These are phyloP conservation scores for Rhododendron ferrugineum DNA, from an alignment of 148 eudicot species.

Conservation along the genomic window DNA sequence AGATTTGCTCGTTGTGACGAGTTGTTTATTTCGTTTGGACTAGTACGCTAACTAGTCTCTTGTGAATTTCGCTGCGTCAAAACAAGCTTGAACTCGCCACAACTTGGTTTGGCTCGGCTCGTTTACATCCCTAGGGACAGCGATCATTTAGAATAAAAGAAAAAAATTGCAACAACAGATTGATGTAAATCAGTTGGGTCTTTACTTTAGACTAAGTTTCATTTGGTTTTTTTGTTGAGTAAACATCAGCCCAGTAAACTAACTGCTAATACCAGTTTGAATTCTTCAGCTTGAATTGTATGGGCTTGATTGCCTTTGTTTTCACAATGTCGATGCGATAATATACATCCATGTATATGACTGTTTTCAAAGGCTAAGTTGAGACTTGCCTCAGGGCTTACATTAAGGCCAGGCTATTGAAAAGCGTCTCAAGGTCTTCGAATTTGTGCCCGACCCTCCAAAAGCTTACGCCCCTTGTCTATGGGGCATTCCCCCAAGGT, in stretches of 20 bases:
- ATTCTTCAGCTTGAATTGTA: not conserved
- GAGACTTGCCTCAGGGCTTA: not conserved
- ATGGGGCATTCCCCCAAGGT: not conserved
- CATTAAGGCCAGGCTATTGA: not conserved
- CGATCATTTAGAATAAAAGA: not conserved
- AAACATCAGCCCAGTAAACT: not conserved
- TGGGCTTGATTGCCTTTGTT: not conserved
- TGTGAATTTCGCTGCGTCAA: no score
- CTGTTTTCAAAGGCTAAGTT: not conserved
- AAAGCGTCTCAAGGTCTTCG: not conserved
- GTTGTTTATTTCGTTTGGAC: no score
- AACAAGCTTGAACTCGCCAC: no score
- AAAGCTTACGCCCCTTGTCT: not conserved
- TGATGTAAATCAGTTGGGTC: not conserved
- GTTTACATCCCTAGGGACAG: not conserved
- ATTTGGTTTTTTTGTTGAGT: not conserved
- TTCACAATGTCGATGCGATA: no score
- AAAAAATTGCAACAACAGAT: not conserved
- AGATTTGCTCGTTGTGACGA: no score
- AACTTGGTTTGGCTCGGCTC: no score
- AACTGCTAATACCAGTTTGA: not conserved
- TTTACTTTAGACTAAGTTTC: not conserved
- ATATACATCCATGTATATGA: no score
- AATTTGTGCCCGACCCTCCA: not conserved
- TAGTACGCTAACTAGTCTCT: no score